Conservation (phyloP, 768 basidiomycete genomes). For the Collybia mongolica region DNA sequence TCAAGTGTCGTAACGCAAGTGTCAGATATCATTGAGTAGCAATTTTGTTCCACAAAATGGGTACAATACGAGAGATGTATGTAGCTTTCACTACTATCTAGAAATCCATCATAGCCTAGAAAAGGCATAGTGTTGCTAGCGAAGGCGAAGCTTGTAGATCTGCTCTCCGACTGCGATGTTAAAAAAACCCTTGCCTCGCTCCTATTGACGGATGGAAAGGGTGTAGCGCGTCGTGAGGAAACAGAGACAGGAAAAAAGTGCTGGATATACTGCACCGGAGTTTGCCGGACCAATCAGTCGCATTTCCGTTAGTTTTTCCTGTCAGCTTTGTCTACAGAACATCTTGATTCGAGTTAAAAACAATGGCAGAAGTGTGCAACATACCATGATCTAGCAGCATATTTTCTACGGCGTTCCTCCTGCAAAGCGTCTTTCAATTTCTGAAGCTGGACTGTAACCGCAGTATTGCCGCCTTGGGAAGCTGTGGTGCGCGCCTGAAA, state of each 20-base stretch:
- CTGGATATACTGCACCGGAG: too few species aligned
- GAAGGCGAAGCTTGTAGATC: constrained; percentile 58
- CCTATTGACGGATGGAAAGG: constrained; percentile 19
- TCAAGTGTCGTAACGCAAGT: too few species aligned
- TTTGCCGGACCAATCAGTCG: too few species aligned
- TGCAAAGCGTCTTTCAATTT: constrained; percentile 53
- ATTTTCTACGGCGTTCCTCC: constrained; percentile 41
- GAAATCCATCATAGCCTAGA: constrained; percentile 66
- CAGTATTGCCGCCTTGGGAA: constrained; percentile 49
- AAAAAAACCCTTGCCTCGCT: constrained; percentile 29
- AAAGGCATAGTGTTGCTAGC: constrained; percentile 71
- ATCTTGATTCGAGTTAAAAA: not conserved
- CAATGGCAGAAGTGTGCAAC: not conserved
- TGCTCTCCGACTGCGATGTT: constrained; percentile 44
- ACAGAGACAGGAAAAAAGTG: too few species aligned
- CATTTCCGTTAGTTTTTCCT: too few species aligned
- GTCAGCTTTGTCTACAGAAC: too few species aligned
- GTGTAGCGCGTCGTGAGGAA: constrained; percentile 17
- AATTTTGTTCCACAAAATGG: too few species aligned
- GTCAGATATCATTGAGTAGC: too few species aligned
- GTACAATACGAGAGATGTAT: constrained; percentile 15
- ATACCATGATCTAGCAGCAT: constrained; percentile 2
- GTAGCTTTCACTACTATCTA: constrained; percentile 77
- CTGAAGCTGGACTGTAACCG: constrained; percentile 58
- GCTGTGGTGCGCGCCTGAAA: constrained; percentile 45